Conservation (phyloP, 192 early-diverging fungal genomes). For the Rhizoclosmatium globosum region DNA sequence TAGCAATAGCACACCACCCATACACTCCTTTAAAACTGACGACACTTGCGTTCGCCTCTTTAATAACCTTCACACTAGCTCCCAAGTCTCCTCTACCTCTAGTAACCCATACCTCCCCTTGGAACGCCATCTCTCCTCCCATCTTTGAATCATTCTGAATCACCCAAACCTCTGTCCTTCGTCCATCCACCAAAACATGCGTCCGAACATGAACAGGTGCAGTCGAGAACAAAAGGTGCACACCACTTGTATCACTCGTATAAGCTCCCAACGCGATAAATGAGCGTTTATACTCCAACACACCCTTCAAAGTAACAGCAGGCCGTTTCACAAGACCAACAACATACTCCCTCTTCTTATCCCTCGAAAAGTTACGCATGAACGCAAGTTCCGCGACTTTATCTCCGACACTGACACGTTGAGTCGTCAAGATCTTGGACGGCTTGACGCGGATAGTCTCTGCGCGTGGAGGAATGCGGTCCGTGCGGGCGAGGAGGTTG, state of each 20-base stretch:
- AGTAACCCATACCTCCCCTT: conserved; percentile 50
- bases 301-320: conserved; percentile 46
- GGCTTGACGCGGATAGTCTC: conserved; percentile 13
- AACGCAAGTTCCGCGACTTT: conserved; percentile 48
- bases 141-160: conserved; percentile 56
- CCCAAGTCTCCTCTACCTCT: conserved; percentile 38
- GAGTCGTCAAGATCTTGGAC: not conserved
- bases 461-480: not conserved
- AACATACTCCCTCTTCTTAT: conserved; percentile 51
- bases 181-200: conserved; percentile 22
- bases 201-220: conserved; percentile 63
- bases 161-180: conserved; percentile 68
- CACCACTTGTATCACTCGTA: conserved; percentile 49
- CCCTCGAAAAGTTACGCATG: conserved; percentile 70
- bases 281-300: conserved; percentile 65
- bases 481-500: conserved; percentile 48
- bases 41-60: conserved; percentile 34
- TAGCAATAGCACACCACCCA: conserved; percentile 43
- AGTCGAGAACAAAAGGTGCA: conserved; percentile 64
- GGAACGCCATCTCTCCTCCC: conserved; percentile 69
- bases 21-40: conserved; percentile 44
- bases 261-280: conserved; percentile 74
- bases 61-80: conserved; percentile 18
- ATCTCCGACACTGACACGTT: conserved; percentile 4
- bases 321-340: conserved; percentile 35